Percentiles rank a stretch among this genome's conserved stretches.
These are phyloP conservation scores for Leccinum broughii DNA, from an alignment of 768 basidiomycete genomes.

Conservation along the genomic window DNA sequence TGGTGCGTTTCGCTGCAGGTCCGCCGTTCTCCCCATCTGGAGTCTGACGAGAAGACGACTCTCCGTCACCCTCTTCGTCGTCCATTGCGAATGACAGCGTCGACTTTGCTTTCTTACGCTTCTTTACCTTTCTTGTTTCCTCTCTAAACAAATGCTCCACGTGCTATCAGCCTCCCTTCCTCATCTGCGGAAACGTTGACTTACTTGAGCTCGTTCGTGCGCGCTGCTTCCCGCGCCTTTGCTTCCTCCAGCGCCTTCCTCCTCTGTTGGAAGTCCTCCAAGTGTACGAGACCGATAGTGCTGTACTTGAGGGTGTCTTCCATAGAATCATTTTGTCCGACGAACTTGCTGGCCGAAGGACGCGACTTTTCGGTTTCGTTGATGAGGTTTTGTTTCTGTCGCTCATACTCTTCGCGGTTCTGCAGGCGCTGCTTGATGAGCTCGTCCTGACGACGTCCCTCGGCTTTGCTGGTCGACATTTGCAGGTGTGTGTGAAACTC, in stretches of 20 bases:
- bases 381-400: conserved; percentile 78
- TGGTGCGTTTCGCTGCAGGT: conserved; percentile 65
- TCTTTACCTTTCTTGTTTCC: conserved; percentile 83
- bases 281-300: conserved; percentile 87
- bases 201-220: conserved; percentile 85
- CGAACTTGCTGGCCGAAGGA: conserved; percentile 84
- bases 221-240: conserved; percentile 85
- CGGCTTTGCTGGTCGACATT: conserved; percentile 78
- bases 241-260: conserved; percentile 90
- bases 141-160: conserved; percentile 88
- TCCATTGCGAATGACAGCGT: conserved; percentile 92
- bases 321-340: conserved; percentile 91
- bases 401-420: conserved; percentile 79
- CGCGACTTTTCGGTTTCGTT: conserved; percentile 92
- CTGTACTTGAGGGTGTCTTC: conserved; percentile 90
- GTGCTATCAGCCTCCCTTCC: conserved; percentile 62
- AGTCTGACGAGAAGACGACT: conserved; percentile 39
- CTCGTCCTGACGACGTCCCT: conserved; percentile 85
- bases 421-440: conserved; percentile 80
- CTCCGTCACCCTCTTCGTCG: conserved; percentile 61
- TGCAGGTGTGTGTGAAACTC: conserved; percentile 16
- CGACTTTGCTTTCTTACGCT: conserved; percentile 89
- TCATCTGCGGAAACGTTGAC: conserved; percentile 35
- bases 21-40: conserved; percentile 42
- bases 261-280: conserved; percentile 91